These are phyloP conservation scores for Lipomyces sp. DNA, from an alignment of 805 yeast genomes.

Conservation along the genomic window DNA sequence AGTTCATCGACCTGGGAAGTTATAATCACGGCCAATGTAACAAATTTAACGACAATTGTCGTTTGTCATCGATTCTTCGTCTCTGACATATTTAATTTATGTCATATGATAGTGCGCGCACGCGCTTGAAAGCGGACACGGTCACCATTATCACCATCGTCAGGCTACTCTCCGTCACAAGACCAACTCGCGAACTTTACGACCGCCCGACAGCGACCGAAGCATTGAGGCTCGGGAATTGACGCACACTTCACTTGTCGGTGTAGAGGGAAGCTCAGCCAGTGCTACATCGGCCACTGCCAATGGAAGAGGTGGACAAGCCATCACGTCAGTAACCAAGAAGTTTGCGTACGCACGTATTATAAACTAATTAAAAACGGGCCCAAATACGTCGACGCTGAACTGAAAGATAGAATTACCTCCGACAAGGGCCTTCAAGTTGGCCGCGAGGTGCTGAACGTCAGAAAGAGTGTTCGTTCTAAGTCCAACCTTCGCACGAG, in stretches of 20 bases:
- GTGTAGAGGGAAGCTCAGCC: background rate
- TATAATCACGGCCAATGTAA: background rate
- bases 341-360: background rate
- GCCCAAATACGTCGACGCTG: constrained; percentile 5
- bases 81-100: background rate
- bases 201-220: background rate
- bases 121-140: constrained; percentile 2
- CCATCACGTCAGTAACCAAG: background rate
- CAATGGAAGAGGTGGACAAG: background rate
- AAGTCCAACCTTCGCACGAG: constrained; percentile 6
- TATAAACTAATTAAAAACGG: background rate
- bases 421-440: background rate
- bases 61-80: background rate
- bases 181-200: background rate
- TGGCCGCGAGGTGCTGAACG: background rate
- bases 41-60: background rate
- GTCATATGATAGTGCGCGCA: background rate
- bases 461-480: background rate
- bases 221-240: background rate
- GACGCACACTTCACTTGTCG: background rate
- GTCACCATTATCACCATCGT: background rate
- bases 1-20: no score
- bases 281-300: background rate
- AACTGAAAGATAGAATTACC: constrained; percentile 6
- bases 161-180: background rate